Percentiles rank a stretch among this genome's conserved stretches.
Evolutionary conservation across 1,139 yeast genomes (phyloP).

Genomic region (Kodamaea suecica): DNA sequence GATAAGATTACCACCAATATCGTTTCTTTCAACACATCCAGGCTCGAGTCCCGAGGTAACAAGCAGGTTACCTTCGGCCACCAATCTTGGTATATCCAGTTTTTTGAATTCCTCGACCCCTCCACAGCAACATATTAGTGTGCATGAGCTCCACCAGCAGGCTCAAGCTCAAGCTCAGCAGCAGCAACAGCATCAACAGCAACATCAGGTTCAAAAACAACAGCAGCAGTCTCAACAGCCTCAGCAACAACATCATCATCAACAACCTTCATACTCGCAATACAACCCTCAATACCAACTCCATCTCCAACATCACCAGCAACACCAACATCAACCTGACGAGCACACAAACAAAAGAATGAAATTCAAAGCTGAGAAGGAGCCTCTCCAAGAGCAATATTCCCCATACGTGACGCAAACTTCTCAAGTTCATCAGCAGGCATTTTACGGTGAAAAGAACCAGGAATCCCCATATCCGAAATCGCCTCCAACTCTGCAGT

Average conservation of each 20-base stretch:
- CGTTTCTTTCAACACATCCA: constrained; percentile 23
- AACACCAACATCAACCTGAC: constrained; percentile 6
- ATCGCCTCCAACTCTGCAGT: too few species aligned
- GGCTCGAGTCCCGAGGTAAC: constrained; percentile 9
- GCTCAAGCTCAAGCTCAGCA: constrained; percentile 2
- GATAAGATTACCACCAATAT: constrained; percentile 30
- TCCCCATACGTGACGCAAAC: not conserved
- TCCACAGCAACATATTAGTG: constrained; percentile 4
- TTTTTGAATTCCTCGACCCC: constrained; percentile 13
- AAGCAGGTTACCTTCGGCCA: constrained; percentile 19
- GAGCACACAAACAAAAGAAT: constrained; percentile 3
- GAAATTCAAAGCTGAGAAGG: constrained; percentile 5
- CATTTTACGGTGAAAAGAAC: not conserved
- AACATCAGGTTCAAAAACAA: not conserved
- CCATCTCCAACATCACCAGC: constrained; percentile 3
- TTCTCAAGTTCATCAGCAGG: not conserved
- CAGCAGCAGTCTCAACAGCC: constrained; percentile 5
- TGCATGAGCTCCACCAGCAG: constrained; percentile 10
- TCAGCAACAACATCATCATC: constrained; percentile 9
- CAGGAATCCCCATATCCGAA: not conserved
- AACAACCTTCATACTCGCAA: constrained; percentile 12
- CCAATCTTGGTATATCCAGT: constrained; percentile 21
- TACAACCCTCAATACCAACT: constrained; percentile 10
- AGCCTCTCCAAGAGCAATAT: not conserved
- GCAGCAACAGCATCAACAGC: not conserved